Conservation (phyloP, 768 basidiomycete species). For the Trametes coccinea region DNA sequence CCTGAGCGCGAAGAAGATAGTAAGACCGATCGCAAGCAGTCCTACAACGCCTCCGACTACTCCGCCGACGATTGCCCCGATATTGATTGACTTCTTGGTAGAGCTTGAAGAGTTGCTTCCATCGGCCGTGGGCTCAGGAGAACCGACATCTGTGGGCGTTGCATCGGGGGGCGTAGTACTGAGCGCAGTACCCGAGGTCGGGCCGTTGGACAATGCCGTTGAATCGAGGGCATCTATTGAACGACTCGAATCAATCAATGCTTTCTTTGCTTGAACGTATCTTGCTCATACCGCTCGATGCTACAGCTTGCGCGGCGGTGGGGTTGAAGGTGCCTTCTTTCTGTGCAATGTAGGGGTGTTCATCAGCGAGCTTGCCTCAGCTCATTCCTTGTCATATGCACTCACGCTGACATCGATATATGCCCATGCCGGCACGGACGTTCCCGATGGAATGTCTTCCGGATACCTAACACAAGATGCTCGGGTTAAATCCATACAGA, state of each 20-base stretch:
- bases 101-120: neutral
- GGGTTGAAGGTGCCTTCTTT: neutral
- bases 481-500: neutral
- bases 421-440: slow-evolving; percentile 18
- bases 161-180: no score
- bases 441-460: slow-evolving; percentile 4
- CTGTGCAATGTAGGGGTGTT: neutral
- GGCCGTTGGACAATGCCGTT: neutral
- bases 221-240: neutral
- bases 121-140: no score
- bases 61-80: slow-evolving; percentile 13
- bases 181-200: neutral
- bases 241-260: neutral
- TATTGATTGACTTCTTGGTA: slow-evolving; percentile 12
- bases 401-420: slow-evolving; percentile 17
- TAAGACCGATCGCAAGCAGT: neutral
- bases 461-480: slow-evolving; percentile 3
- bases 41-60: slow-evolving; percentile 15
- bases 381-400: neutral
- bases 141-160: no score
- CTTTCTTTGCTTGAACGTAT: neutral
- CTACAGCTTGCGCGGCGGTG: slow-evolving; percentile 1
- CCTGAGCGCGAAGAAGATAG: slow-evolving; percentile 12
- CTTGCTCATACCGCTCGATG: neutral
- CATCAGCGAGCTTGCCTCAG: neutral